These are phyloP conservation scores for Phaeodactylum tricornutum DNA, from an alignment of 108 stramenopile genomes.

Conservation along the genomic window DNA sequence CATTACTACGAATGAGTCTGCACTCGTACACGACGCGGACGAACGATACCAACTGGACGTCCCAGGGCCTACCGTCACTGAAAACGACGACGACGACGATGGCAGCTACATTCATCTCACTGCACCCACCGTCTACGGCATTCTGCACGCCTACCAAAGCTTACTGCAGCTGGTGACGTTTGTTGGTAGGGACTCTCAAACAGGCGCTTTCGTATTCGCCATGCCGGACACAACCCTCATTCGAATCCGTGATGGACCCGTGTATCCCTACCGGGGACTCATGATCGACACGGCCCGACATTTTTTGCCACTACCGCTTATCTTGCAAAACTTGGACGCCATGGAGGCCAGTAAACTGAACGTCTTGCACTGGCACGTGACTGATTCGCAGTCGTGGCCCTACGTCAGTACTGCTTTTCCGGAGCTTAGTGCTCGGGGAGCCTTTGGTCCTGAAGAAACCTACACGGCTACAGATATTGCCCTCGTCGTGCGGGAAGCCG, in stretches of 20 bases:
- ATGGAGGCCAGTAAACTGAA: constrained; percentile 70
- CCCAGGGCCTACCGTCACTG: too few relatives aligned
- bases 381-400: constrained; percentile 50
- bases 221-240: too few relatives aligned
- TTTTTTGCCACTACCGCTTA: constrained; percentile 44
- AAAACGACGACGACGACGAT: too few relatives aligned
- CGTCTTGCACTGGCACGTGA: constrained; percentile 72
- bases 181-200: constrained; percentile 16
- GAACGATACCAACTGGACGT: too few relatives aligned
- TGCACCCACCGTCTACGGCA: constrained; percentile 42
- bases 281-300: constrained; percentile 73
- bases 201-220: not conserved
- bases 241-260: constrained; percentile 44
- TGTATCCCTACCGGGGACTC: constrained; percentile 68
- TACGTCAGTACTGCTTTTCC: constrained; percentile 14
- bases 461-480: constrained; percentile 35
- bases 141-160: constrained; percentile 42
- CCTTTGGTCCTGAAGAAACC: constrained; percentile 23
- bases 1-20: too few relatives aligned
- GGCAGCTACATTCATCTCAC: not conserved
- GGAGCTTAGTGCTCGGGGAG: constrained; percentile 32
- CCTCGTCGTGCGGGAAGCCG: constrained; percentile 38
- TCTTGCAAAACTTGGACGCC: constrained; percentile 46
- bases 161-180: constrained; percentile 44
- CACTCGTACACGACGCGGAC: too few relatives aligned